Percentiles rank a stretch among this genome's conserved stretches.
Conservation (phyloP, 108 stramenopile genomes). For the Nitzschia palea region DNA sequence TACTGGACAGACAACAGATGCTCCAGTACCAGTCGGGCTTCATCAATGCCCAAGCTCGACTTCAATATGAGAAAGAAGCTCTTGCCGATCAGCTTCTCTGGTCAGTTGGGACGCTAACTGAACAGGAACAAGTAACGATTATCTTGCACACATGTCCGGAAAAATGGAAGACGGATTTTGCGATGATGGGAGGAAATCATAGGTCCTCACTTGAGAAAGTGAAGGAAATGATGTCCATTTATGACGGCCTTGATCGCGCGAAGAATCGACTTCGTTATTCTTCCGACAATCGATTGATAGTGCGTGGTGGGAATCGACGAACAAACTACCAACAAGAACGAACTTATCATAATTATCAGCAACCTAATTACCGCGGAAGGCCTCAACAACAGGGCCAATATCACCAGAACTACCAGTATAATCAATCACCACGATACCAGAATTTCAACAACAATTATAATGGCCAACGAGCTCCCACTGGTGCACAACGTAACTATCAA, state of each 20-base stretch:
- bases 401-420: too few relatives aligned
- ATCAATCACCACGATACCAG: too few relatives aligned
- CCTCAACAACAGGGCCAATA: too few relatives aligned
- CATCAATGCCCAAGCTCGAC: neutral
- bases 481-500: too few relatives aligned
- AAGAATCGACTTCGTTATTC: neutral
- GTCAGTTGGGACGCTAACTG: neutral
- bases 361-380: too few relatives aligned
- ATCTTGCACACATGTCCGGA: neutral
- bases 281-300: neutral
- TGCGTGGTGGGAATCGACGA: neutral
- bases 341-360: too few relatives aligned
- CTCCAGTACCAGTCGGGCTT: neutral
- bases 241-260: neutral
- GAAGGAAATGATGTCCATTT: neutral
- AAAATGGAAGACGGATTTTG: neutral
- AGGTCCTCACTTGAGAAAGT: neutral
- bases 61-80: neutral
- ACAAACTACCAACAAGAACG: neutral
- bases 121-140: neutral
- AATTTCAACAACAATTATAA: too few relatives aligned
- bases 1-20: neutral
- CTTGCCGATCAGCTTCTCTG: neutral
- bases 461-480: too few relatives aligned
- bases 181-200: neutral